Conservation (phyloP, 441 rosid species). For the Manihot esculenta region DNA sequence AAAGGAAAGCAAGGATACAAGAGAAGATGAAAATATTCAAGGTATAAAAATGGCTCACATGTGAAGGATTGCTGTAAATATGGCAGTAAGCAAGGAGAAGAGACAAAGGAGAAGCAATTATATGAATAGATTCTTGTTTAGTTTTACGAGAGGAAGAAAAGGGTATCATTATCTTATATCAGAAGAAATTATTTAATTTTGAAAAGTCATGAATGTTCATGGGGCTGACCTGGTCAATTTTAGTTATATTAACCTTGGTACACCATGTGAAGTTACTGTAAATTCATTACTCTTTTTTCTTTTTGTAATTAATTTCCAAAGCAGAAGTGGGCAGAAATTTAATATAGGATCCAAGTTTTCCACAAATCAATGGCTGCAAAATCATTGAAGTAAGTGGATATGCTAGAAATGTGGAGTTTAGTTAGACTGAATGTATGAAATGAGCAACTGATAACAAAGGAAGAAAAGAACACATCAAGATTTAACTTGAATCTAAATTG, state of each 20-base stretch:
- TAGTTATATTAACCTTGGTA: conserved; percentile 3
- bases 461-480: too few relatives aligned
- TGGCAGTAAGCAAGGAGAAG: neutral
- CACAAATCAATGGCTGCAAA: neutral
- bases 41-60: neutral
- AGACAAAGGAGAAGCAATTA: conserved; percentile 15
- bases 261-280: conserved; percentile 4
- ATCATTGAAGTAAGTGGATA: neutral
- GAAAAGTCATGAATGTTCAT: neutral
- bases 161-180: conserved; percentile 1
- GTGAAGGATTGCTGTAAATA: neutral
- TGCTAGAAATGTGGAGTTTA: too few relatives aligned
- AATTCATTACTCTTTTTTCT: neutral
- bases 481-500: too few relatives aligned
- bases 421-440: too few relatives aligned
- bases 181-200: neutral
- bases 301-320: neutral
- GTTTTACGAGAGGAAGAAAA: neutral
- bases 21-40: too few relatives aligned
- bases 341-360: neutral
- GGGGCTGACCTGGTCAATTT: neutral
- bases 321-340: neutral
- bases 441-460: too few relatives aligned
- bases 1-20: neutral
- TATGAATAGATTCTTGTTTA: conserved; percentile 20